A percentile compares a stretch with the other conserved stretches of the same genome.
These are phyloP conservation scores for Theileria annulata DNA, from an alignment of 169 alveolate genomes.

Conservation along the genomic window DNA sequence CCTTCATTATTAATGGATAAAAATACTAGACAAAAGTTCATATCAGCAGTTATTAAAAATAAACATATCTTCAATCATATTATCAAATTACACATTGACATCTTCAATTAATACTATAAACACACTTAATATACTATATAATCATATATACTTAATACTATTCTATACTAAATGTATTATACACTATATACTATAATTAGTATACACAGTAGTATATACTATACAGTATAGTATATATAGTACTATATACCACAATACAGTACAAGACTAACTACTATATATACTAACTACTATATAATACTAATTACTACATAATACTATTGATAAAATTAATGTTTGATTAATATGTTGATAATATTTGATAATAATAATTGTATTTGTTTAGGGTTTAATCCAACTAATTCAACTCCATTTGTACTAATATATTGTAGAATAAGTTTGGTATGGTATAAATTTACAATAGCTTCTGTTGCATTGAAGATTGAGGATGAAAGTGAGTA, in stretches of 20 bases:
- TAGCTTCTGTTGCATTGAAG: constrained; percentile 49
- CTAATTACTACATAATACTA: too few relatives aligned
- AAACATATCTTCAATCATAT: constrained; percentile 41
- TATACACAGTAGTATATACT: too few relatives aligned
- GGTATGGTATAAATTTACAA: constrained; percentile 31
- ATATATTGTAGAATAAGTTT: constrained; percentile 18
- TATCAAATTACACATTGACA: constrained; percentile 34
- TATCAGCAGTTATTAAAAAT: constrained; percentile 33
- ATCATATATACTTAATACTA: background rate
- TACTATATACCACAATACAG: too few relatives aligned
- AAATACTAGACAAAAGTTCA: constrained; percentile 39
- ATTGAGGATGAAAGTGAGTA: constrained; percentile 30
- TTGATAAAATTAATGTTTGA: background rate
- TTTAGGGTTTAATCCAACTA: background rate
- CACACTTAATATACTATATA: background rate
- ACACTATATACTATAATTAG: background rate
- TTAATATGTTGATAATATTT: background rate
- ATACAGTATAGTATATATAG: too few relatives aligned
- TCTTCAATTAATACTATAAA: background rate
- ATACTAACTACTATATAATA: too few relatives aligned
- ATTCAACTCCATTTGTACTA: background rate
- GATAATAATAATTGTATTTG: background rate
- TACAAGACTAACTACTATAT: too few relatives aligned
- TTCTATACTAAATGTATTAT: background rate
- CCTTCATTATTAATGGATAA: constrained; percentile 42